phyloP scores from a whole-genome alignment of 1,284 basidiomycete genomes.

The Moesziomyces sp. region DNA sequence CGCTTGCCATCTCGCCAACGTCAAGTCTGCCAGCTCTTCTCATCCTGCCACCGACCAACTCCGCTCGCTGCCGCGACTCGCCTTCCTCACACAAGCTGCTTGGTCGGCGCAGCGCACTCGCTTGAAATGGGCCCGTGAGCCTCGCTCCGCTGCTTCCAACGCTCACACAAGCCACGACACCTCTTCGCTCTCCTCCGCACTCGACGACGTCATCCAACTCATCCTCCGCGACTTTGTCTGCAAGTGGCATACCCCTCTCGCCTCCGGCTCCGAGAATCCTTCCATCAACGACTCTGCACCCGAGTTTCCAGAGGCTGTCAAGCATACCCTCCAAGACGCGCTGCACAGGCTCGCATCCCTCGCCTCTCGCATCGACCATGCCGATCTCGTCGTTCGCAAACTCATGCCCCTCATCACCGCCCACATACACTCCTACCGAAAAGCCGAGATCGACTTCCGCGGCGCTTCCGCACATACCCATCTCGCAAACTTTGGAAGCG shows the following conservation, averaged over 20 bases:
- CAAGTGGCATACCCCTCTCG: constrained; percentile 54
- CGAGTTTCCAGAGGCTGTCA: constrained; percentile 86
- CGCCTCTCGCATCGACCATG: constrained; percentile 76
- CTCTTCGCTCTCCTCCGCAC: constrained; percentile 12
- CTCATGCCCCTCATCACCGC: constrained; percentile 86
- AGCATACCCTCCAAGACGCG: constrained; percentile 77
- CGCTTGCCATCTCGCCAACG: constrained; percentile 27
- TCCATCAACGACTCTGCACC: constrained; percentile 72
- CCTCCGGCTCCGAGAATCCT: constrained; percentile 27
- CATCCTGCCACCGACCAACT: constrained; percentile 13
- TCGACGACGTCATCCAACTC: constrained; percentile 37
- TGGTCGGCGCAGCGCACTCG: constrained; percentile 47
- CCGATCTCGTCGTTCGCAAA: constrained; percentile 81
- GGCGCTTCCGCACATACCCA: constrained; percentile 68
- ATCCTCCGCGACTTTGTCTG: constrained; percentile 60
- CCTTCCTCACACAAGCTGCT: constrained; percentile 40
- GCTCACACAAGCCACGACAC: constrained; percentile 8
- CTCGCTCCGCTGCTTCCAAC: neutral
- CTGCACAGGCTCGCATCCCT: constrained; percentile 74
- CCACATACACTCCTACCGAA: constrained; percentile 89
- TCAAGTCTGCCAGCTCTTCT: neutral
- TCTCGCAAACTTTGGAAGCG: constrained; percentile 31
- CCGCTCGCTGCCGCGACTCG: constrained; percentile 28
- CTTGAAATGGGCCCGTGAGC: constrained; percentile 35
- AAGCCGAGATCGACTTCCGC: constrained; percentile 83